Percentiles rank a stretch among this genome's conserved stretches.
Conservation (phyloP, 164 flowering plant species). For the Brasenia schreberi region DNA sequence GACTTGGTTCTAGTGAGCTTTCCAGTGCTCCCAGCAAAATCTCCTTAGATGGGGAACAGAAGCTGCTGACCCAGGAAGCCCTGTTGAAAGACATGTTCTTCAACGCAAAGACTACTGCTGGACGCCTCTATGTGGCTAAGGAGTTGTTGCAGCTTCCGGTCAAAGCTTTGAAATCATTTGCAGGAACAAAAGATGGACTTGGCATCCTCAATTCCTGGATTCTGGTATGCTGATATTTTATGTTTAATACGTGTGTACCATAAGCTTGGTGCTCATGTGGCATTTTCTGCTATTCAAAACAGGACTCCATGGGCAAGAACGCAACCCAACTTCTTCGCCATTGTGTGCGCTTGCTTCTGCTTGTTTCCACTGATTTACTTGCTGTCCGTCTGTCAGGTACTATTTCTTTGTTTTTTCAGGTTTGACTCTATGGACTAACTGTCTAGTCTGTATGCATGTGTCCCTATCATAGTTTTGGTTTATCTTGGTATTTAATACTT, state of each 20-base stretch:
- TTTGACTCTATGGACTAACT: neutral
- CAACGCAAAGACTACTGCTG: constrained; percentile 71
- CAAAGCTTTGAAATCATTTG: constrained; percentile 65
- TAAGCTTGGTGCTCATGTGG: neutral
- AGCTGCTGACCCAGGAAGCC: constrained; percentile 38
- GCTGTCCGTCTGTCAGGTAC: constrained; percentile 93
- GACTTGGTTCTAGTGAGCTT: constrained; percentile 75
- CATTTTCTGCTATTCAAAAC: constrained; percentile 9
- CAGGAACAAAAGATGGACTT: constrained; percentile 88
- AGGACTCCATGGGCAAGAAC: constrained; percentile 99
- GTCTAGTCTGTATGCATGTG: neutral
- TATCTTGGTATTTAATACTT: neutral
- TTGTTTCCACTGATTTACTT: constrained; percentile 75
- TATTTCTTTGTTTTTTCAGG: neutral
- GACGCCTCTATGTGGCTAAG: constrained; percentile 77
- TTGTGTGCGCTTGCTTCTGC: constrained; percentile 92
- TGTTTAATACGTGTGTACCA: neutral
- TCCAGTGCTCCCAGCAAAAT: constrained; percentile 47
- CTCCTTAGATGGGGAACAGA: constrained; percentile 41
- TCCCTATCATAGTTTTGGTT: neutral
- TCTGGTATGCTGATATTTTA: constrained; percentile 34
- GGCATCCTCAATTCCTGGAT: constrained; percentile 84
- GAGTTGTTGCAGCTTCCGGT: constrained; percentile 71
- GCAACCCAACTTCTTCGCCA: constrained; percentile 97
- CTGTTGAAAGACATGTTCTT: constrained; percentile 70